phyloP scores from a whole-genome alignment of 257 asterid species.

The Solanum medicagineum region DNA sequence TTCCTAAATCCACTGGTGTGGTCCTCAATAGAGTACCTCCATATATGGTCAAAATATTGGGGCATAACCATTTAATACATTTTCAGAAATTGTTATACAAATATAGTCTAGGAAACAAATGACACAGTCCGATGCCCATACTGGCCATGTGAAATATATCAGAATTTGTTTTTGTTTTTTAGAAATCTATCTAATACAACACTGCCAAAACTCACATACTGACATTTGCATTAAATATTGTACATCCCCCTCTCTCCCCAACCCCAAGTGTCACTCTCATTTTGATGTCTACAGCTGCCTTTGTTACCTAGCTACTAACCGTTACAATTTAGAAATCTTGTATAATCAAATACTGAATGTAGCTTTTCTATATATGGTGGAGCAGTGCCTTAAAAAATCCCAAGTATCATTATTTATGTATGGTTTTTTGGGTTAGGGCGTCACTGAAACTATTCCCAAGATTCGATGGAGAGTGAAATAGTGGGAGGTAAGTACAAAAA shows the following conservation, averaged over 20 bases:
- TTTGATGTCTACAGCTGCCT: neutral
- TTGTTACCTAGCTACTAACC: neutral
- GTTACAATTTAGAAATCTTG: neutral
- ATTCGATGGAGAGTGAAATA: conserved; percentile 21
- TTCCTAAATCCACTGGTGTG: neutral
- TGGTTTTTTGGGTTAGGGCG: conserved; percentile 1
- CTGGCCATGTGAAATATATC: conserved; percentile 45
- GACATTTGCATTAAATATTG: neutral
- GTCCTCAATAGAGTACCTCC: neutral
- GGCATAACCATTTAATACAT: neutral
- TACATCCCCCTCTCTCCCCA: neutral
- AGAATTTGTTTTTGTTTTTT: neutral
- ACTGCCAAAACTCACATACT: neutral
- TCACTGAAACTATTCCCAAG: conserved; percentile 39
- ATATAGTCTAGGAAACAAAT: neutral
- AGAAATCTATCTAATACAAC: neutral
- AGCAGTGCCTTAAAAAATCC: neutral
- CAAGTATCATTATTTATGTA: neutral
- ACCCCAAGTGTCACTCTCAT: neutral
- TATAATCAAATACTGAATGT: neutral
- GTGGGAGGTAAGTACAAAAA: conserved; percentile 7
- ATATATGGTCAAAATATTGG: neutral
- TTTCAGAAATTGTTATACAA: neutral
- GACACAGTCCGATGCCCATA: conserved; percentile 13
- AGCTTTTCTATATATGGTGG: neutral